phyloP scores from a whole-genome alignment of 1,284 basidiomycete species.

The Tetrapyrgos nigripes region DNA sequence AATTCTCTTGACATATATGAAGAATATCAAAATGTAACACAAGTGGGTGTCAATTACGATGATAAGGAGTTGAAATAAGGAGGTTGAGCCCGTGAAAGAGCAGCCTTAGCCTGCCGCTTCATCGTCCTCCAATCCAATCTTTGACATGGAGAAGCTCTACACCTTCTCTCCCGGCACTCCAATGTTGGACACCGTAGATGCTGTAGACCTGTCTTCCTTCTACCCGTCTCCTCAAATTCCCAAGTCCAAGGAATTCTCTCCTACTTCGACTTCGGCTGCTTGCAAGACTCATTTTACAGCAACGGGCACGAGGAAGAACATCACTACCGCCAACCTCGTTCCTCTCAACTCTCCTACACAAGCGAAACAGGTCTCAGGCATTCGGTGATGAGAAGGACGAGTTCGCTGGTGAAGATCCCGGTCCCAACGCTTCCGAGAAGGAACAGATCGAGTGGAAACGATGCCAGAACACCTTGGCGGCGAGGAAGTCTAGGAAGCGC shows the following conservation, averaged over 20 bases:
- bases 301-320: conserved; percentile 61
- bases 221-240: conserved; percentile 37
- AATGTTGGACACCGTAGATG: too few species aligned
- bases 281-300: conserved; percentile 33
- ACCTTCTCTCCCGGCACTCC: too few species aligned
- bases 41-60: too few species aligned
- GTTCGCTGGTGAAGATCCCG: conserved; percentile 22
- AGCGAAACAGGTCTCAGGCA: conserved; percentile 58
- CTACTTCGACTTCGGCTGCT: conserved; percentile 46
- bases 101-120: conserved; percentile 24
- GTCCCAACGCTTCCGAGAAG: conserved; percentile 46
- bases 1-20: too few species aligned
- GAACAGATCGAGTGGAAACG: too few species aligned
- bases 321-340: conserved; percentile 56
- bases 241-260: conserved; percentile 26
- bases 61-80: too few species aligned
- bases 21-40: too few species aligned
- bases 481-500: too few species aligned
- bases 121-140: conserved; percentile 50
- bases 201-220: too few species aligned
- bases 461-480: too few species aligned
- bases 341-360: conserved; percentile 65
- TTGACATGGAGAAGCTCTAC: conserved; percentile 44
- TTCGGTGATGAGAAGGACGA: conserved; percentile 53
- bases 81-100: not conserved